Percentiles rank a stretch among this genome's conserved stretches.
Conservation (phyloP, 495 filamentous ascomycete genomes). For the Penicillium cosmopolitanum region DNA sequence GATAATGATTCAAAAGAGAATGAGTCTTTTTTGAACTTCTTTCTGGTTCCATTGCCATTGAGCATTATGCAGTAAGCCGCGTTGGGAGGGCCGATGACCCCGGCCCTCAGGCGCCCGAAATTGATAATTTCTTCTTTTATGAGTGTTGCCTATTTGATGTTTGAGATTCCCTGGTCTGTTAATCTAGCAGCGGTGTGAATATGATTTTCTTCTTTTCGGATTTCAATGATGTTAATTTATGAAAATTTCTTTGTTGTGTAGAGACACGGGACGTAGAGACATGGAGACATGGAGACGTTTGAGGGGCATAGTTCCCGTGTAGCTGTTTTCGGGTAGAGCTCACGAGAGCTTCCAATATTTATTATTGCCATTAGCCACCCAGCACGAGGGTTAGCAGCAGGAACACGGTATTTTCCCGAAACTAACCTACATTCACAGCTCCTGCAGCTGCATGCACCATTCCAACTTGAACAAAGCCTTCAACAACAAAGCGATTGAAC, state of each 20-base stretch:
- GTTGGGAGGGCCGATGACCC: neutral
- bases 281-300: neutral
- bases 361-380: neutral
- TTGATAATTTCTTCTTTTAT: constrained; percentile 14
- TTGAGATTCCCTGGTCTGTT: constrained; percentile 33
- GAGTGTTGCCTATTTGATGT: constrained; percentile 21
- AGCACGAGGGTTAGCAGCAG: neutral
- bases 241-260: neutral
- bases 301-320: neutral
- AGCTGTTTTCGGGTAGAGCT: constrained; percentile 1
- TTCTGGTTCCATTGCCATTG: constrained; percentile 2
- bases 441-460: neutral
- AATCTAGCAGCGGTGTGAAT: constrained; percentile 26
- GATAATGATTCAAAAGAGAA: constrained; percentile 30
- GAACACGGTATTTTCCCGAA: neutral
- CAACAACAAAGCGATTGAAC: constrained; percentile 3
- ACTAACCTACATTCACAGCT: neutral
- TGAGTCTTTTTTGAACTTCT: constrained; percentile 6
- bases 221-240: constrained; percentile 10
- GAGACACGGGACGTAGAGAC: neutral
- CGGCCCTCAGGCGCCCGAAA: constrained; percentile 2
- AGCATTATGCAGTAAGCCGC: constrained; percentile 2
- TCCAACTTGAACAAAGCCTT: too few relatives aligned
- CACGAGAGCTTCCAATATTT: neutral
- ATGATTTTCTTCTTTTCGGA: constrained; percentile 6